Evolutionary conservation across 2,329 filamentous ascomycete species (phyloP).

Genomic region (Diaporthe nobilis): DNA sequence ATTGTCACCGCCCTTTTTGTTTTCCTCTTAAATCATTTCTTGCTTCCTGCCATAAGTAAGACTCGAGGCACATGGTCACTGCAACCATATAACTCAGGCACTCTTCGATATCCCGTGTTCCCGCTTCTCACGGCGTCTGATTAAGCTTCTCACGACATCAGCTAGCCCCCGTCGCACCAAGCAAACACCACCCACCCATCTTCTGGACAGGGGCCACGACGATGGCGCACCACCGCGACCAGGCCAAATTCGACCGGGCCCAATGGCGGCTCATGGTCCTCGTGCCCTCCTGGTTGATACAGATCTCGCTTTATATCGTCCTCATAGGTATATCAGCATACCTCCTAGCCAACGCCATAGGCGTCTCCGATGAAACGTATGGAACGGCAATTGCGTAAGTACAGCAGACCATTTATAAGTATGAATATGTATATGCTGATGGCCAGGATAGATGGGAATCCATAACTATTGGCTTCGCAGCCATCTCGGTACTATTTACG

Average conservation of each 20-base stretch:
- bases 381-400: conserved; percentile 51
- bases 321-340: conserved; percentile 68
- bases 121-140: background rate
- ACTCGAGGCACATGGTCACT: background rate
- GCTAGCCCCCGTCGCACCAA: background rate
- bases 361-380: conserved; percentile 58
- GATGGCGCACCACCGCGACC: conserved; percentile 61
- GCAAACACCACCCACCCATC: conserved; percentile 9
- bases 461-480: conserved; percentile 65
- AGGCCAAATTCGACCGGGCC: conserved; percentile 66
- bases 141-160: conserved; percentile 31
- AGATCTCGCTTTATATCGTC: conserved; percentile 60
- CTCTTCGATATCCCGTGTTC: background rate
- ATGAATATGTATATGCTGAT: conserved; percentile 6
- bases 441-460: conserved; percentile 63
- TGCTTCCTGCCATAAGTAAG: background rate
- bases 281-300: conserved; percentile 64
- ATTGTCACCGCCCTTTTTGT: conserved; percentile 34
- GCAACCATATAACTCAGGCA: conserved; percentile 1
- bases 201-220: conserved; percentile 42
- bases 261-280: conserved; percentile 65
- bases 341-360: conserved; percentile 63
- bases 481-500: conserved; percentile 62
- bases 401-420: conserved; percentile 47
- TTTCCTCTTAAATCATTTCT: background rate